phyloP scores from a whole-genome alignment of 352 stramenopile species.

The Pythium oligandrum region DNA sequence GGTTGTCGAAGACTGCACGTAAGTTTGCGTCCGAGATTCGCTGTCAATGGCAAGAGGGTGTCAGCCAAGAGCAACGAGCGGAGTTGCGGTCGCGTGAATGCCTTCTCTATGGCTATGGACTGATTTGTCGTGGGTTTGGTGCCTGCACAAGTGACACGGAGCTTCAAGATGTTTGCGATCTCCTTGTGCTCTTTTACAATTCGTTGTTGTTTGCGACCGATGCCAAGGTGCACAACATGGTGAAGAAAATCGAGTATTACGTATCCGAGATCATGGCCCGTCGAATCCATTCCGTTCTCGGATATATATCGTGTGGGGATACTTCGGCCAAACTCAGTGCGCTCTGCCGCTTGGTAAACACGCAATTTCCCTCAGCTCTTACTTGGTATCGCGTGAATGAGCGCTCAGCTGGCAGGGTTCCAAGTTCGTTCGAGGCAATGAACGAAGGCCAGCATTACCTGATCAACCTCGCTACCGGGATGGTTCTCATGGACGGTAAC shows the following conservation, averaged over 20 bases:
- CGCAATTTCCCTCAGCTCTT: slow-evolving; percentile 1
- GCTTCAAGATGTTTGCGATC: slow-evolving; percentile 4
- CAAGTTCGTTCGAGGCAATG: slow-evolving; percentile 11
- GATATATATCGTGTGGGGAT: slow-evolving; percentile 1
- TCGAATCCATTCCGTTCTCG: slow-evolving; percentile 1
- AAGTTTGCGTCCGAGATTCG: slow-evolving; percentile 2
- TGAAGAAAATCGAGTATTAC: neutral
- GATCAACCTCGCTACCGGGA: slow-evolving; percentile 18
- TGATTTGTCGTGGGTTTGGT: slow-evolving; percentile 3
- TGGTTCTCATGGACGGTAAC: slow-evolving; percentile 9
- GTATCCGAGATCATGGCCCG: slow-evolving; percentile 9
- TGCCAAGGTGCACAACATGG: neutral
- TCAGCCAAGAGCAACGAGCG: neutral
- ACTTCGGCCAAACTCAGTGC: neutral
- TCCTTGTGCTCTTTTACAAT: slow-evolving; percentile 2
- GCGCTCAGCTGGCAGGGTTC: neutral
- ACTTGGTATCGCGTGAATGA: slow-evolving; percentile 3
- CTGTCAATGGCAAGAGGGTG: slow-evolving; percentile 1
- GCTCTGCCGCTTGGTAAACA: slow-evolving; percentile 10
- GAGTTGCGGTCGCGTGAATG: slow-evolving; percentile 11
- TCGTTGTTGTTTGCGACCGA: slow-evolving; percentile 1
- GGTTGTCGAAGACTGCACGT: neutral
- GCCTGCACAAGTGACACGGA: neutral
- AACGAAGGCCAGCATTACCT: slow-evolving; percentile 12
- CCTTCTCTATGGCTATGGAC: slow-evolving; percentile 10